Conservation (phyloP, 805 yeast genomes). For the Kodamaea neixiangensis region DNA sequence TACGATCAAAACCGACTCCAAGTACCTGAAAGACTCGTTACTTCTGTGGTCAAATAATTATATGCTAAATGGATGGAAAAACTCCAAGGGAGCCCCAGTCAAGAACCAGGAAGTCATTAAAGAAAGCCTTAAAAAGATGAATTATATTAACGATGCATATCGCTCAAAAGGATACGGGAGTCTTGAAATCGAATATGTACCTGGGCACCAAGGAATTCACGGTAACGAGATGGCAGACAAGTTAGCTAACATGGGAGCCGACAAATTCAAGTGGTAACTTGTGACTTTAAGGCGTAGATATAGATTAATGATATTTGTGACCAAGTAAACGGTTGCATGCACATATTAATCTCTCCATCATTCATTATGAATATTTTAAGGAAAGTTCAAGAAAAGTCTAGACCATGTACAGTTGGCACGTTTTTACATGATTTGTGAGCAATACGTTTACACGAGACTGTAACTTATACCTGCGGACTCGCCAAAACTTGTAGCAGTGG, state of each 20-base stretch:
- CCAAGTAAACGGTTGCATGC: too few relatives aligned
- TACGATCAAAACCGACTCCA: constrained; percentile 68
- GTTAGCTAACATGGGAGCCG: constrained; percentile 53
- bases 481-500: too few relatives aligned
- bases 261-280: neutral
- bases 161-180: constrained; percentile 31
- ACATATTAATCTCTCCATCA: too few relatives aligned
- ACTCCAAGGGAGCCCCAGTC: constrained; percentile 45
- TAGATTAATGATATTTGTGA: too few relatives aligned
- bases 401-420: neutral
- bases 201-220: constrained; percentile 65
- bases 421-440: neutral
- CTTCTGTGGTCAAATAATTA: constrained; percentile 60
- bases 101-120: constrained; percentile 55
- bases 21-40: constrained; percentile 58
- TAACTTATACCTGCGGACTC: too few relatives aligned
- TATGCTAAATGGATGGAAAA: constrained; percentile 57
- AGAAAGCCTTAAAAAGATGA: constrained; percentile 23
- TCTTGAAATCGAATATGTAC: constrained; percentile 59
- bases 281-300: too few relatives aligned
- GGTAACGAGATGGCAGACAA: constrained; percentile 82
- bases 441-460: neutral
- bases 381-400: too few relatives aligned
- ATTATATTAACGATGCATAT: constrained; percentile 40
- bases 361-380: too few relatives aligned